Conservation (phyloP, 2,329 filamentous ascomycete species). For the Calycina herbarum region DNA sequence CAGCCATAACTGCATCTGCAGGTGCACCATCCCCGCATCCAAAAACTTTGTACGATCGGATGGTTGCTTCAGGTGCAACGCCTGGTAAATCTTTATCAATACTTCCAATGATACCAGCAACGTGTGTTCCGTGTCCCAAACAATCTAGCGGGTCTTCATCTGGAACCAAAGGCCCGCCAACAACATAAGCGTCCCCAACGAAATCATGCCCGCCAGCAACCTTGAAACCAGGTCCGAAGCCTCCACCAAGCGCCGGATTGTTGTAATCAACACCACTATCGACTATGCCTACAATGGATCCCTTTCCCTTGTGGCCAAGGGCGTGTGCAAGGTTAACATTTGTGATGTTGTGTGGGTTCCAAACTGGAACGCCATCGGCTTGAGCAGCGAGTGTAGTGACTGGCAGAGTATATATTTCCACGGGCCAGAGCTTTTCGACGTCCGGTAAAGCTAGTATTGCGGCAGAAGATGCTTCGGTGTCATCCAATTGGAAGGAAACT, state of each 20-base stretch:
- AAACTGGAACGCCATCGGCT: not conserved
- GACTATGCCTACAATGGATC: conserved; percentile 43
- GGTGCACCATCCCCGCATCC: conserved; percentile 22
- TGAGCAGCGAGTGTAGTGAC: not conserved
- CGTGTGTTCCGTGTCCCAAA: conserved; percentile 30
- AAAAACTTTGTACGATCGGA: conserved; percentile 29
- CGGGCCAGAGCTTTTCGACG: conserved; percentile 8
- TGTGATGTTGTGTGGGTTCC: conserved; percentile 9
- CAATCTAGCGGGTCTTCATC: conserved; percentile 52
- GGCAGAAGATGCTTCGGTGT: not conserved
- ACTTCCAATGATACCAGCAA: conserved; percentile 18
- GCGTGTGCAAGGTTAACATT: conserved; percentile 32
- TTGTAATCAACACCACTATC: conserved; percentile 56
- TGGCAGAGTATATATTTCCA: not conserved
- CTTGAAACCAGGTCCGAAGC: conserved; percentile 59
- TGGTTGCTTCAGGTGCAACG: conserved; percentile 27
- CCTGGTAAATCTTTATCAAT: conserved; percentile 23
- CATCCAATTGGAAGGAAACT: conserved; percentile 2
- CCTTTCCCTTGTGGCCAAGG: conserved; percentile 46
- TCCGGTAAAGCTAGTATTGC: conserved; percentile 4
- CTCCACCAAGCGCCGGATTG: conserved; percentile 63
- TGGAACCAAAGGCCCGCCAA: conserved; percentile 20
- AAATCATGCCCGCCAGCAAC: conserved; percentile 59
- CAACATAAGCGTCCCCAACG: conserved; percentile 37
- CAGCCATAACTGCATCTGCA: conserved; percentile 27